Conservation (phyloP, 1,139 yeast species). For the Saccharomycopsis crataegensis region DNA sequence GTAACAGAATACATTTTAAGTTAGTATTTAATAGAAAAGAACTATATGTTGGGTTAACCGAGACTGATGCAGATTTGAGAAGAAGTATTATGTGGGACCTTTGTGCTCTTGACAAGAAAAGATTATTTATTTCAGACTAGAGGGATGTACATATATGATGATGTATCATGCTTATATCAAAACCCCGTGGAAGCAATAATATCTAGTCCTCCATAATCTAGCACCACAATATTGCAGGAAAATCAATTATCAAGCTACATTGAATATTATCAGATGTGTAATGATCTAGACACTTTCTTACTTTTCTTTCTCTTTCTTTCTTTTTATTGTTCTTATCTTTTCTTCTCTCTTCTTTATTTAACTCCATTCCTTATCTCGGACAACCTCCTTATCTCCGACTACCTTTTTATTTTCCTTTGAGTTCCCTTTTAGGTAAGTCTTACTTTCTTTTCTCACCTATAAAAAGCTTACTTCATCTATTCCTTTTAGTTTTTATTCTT, state of each 20-base stretch:
- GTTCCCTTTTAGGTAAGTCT: too few species aligned
- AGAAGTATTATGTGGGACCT: conserved; percentile 8
- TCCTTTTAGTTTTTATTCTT: too few species aligned
- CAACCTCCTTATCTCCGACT: too few species aligned
- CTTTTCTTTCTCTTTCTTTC: too few species aligned
- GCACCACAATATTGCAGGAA: not conserved
- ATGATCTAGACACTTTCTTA: too few species aligned
- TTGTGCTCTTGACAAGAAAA: conserved; percentile 1
- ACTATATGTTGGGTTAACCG: conserved; percentile 2
- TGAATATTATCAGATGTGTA: not conserved
- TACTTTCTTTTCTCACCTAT: too few species aligned
- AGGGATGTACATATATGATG: conserved; percentile 3
- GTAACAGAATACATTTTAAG: not conserved
- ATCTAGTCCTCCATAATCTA: not conserved
- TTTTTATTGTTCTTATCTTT: too few species aligned
- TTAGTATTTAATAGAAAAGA: conserved; percentile 5
- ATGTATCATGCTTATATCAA: conserved; percentile 7
- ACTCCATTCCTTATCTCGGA: too few species aligned
- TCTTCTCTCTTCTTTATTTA: too few species aligned
- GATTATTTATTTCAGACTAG: conserved; percentile 1
- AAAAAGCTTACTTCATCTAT: too few species aligned
- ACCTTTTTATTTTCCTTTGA: too few species aligned
- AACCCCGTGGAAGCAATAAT: conserved; percentile 2
- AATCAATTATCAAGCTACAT: conserved; percentile 3
- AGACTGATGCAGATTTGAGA: conserved; percentile 3